Evolutionary conservation across 1,284 basidiomycete genomes (phyloP).

Genomic region (Cryptococcus amylolentus): DNA sequence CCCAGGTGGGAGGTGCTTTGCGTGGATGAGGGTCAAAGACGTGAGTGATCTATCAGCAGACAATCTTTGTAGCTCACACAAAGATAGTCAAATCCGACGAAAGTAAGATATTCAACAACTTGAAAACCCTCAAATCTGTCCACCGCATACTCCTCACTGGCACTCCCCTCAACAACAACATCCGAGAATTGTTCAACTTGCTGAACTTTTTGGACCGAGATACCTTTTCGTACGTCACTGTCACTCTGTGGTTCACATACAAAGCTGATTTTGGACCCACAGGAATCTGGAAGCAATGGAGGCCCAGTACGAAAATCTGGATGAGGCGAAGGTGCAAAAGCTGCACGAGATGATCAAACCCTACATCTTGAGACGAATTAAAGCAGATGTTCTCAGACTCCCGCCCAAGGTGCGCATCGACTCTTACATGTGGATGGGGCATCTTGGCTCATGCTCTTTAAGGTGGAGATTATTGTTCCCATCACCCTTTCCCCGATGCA

Average conservation of each 20-base stretch:
- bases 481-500: conserved; percentile 84
- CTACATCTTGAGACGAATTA: conserved; percentile 88
- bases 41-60: conserved; percentile 54
- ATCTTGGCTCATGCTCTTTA: background rate
- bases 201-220: conserved; percentile 85
- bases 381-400: conserved; percentile 85
- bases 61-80: background rate
- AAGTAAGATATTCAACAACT: conserved; percentile 74
- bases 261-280: background rate
- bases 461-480: conserved; percentile 72
- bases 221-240: conserved; percentile 51
- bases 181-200: conserved; percentile 88
- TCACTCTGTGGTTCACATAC: background rate
- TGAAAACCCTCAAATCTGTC: conserved; percentile 71
- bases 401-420: conserved; percentile 72
- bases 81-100: conserved; percentile 69
- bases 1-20: conserved; percentile 89
- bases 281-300: conserved; percentile 66
- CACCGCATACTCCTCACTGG: conserved; percentile 92
- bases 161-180: conserved; percentile 95
- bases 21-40: conserved; percentile 87
- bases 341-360: conserved; percentile 74
- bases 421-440: background rate
- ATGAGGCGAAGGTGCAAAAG: conserved; percentile 70
- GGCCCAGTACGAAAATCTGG: conserved; percentile 65